These are phyloP conservation scores for Chaetomiaceae sp. DNA, from an alignment of 2,329 filamentous ascomycete species.

Conservation along the genomic window DNA sequence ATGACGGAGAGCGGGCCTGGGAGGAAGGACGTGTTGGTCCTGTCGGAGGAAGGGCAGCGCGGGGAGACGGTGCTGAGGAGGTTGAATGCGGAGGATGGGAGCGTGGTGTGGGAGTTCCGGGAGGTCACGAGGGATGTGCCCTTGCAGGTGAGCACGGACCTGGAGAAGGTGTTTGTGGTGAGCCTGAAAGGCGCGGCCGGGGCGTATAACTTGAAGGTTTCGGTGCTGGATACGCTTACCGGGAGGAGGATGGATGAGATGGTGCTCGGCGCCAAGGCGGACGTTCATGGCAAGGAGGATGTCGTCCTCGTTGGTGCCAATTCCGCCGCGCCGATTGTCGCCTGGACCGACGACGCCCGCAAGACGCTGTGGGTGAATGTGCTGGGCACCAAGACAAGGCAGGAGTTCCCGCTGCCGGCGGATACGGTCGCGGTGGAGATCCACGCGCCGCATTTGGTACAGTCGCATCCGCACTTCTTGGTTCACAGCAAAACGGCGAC, in stretches of 20 bases:
- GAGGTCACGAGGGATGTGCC: slow-evolving; percentile 66
- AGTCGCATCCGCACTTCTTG: slow-evolving; percentile 75
- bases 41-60: slow-evolving; percentile 53
- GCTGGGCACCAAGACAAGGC: slow-evolving; percentile 55
- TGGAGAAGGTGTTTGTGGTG: slow-evolving; percentile 69
- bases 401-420: slow-evolving; percentile 49
- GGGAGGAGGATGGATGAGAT: slow-evolving; percentile 71
- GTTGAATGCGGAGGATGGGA: slow-evolving; percentile 68
- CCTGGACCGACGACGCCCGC: slow-evolving; percentile 64
- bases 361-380: slow-evolving; percentile 68
- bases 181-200: slow-evolving; percentile 66
- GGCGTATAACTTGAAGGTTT: slow-evolving; percentile 72
- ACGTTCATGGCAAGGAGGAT: slow-evolving; percentile 60
- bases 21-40: slow-evolving; percentile 66
- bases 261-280: slow-evolving; percentile 66
- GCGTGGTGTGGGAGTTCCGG: slow-evolving; percentile 72
- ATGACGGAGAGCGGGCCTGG: slow-evolving; percentile 52
- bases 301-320: slow-evolving; percentile 74
- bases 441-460: slow-evolving; percentile 68
- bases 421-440: slow-evolving; percentile 54
- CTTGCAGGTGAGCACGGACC: slow-evolving; percentile 69
- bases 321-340: slow-evolving; percentile 68
- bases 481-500: slow-evolving; percentile 70
- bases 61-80: slow-evolving; percentile 58
- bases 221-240: slow-evolving; percentile 65